A percentile compares a stretch with the other conserved stretches of the same genome.
Evolutionary conservation across 495 filamentous ascomycete genomes (phyloP).

Genomic region (Apodospora peruviana): DNA sequence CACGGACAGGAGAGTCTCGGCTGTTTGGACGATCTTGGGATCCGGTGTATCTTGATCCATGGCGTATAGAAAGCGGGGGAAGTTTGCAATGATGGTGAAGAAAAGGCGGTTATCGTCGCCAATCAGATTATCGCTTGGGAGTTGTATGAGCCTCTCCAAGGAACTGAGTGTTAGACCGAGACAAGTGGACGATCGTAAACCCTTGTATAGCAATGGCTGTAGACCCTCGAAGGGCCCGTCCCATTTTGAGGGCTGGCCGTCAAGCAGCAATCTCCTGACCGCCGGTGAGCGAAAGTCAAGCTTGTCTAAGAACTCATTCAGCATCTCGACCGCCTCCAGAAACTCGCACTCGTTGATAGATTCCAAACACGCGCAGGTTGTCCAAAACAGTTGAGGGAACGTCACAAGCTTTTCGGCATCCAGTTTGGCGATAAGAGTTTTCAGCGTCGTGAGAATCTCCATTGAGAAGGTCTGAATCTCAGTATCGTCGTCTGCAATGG

Average conservation of each 20-base stretch:
- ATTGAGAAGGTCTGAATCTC: constrained; percentile 95
- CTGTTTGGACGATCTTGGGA: constrained; percentile 51
- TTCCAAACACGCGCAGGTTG: constrained; percentile 89
- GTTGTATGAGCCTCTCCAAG: constrained; percentile 67
- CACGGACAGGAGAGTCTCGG: constrained; percentile 61
- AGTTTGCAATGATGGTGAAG: constrained; percentile 78
- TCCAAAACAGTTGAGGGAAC: constrained; percentile 96
- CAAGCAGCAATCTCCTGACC: constrained; percentile 63
- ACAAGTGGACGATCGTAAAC: constrained; percentile 78
- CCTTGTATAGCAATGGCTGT: constrained; percentile 82
- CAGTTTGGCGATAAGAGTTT: constrained; percentile 79
- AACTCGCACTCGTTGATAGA: constrained; percentile 96
- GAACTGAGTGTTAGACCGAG: constrained; percentile 70
- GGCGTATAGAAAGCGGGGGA: constrained; percentile 78
- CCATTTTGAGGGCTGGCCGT: constrained; percentile 80
- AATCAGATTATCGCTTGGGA: constrained; percentile 76
- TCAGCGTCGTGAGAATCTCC: constrained; percentile 92
- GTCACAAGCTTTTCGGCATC: constrained; percentile 72
- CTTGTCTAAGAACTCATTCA: constrained; percentile 80
- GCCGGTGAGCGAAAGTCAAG: constrained; percentile 69
- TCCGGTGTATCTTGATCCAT: constrained; percentile 62
- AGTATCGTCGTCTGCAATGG: constrained; percentile 84
- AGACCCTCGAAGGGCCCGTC: constrained; percentile 85
- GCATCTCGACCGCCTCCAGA: constrained; percentile 81
- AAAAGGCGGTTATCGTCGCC: constrained; percentile 76